A percentile compares a stretch with the other conserved stretches of the same genome.
These are phyloP conservation scores for Corynascus novoguineensis DNA, from an alignment of 495 filamentous ascomycete species.

Conservation along the genomic window DNA sequence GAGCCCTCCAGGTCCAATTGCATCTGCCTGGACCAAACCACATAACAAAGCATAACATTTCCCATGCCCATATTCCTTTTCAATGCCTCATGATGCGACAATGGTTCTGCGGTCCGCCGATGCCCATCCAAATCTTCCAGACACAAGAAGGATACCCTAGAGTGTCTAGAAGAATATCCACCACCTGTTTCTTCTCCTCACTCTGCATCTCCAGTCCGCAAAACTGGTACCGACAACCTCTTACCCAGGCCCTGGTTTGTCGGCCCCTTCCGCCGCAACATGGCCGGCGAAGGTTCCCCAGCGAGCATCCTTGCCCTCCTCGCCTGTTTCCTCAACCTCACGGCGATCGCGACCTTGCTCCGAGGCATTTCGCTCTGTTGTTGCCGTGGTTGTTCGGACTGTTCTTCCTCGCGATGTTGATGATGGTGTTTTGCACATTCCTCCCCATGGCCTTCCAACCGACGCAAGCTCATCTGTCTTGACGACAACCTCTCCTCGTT, in stretches of 20 bases:
- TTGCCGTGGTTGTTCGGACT: neutral
- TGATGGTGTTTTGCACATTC: neutral
- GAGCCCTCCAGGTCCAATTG: neutral
- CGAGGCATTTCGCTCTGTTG: neutral
- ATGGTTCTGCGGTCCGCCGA: neutral
- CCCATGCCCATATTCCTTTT: neutral
- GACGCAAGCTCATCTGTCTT: neutral
- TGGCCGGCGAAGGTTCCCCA: neutral
- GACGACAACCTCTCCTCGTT: neutral
- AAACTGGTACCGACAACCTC: neutral
- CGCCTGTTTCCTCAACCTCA: slow-evolving; percentile 30
- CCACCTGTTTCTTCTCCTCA: neutral
- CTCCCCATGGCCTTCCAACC: neutral
- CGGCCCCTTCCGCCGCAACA: slow-evolving; percentile 1
- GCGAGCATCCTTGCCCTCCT: slow-evolving; percentile 20
- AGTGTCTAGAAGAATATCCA: neutral
- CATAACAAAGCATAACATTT: neutral
- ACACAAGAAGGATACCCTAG: neutral
- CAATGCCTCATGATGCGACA: neutral
- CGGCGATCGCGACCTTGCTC: slow-evolving; percentile 20
- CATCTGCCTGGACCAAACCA: neutral
- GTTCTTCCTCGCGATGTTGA: neutral
- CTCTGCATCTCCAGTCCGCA: neutral
- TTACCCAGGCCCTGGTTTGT: neutral
- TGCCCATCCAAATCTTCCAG: neutral